Conservation (phyloP, 2,329 filamentous ascomycete genomes). For the Thelonectria olida region DNA sequence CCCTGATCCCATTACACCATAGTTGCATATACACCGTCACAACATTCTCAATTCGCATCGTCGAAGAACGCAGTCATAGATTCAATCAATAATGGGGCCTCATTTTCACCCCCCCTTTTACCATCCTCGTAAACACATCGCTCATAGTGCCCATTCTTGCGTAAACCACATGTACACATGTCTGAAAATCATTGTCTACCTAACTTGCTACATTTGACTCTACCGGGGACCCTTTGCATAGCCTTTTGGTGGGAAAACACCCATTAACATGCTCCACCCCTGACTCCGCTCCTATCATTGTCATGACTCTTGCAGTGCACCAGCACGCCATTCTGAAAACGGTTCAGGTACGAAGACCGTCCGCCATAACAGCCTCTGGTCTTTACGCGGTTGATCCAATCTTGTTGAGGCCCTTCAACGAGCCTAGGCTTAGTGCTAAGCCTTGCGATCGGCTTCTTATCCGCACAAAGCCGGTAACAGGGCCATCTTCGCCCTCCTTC, state of each 20-base stretch:
- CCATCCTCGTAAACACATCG: conserved; percentile 1
- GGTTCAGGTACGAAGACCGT: conserved; percentile 21
- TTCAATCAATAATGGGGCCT: conserved; percentile 7
- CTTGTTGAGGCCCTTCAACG: conserved; percentile 93
- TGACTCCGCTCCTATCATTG: conserved; percentile 42
- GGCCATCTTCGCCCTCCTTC: conserved; percentile 93
- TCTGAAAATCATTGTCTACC: conserved; percentile 41
- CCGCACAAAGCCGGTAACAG: conserved; percentile 95
- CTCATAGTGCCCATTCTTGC: conserved; percentile 5
- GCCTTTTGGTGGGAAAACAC: conserved; percentile 45
- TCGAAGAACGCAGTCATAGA: conserved; percentile 11
- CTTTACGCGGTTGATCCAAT: conserved; percentile 57
- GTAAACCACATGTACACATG: conserved; percentile 30
- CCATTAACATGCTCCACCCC: conserved; percentile 45
- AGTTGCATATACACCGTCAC: conserved; percentile 2
- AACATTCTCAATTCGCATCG: neutral
- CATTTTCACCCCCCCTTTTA: neutral
- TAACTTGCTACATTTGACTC: conserved; percentile 43
- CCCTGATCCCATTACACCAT: neutral
- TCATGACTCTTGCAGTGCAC: conserved; percentile 40
- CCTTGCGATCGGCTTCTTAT: conserved; percentile 98
- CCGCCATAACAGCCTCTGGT: conserved; percentile 11
- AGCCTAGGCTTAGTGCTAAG: conserved; percentile 90
- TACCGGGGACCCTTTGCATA: conserved; percentile 41
- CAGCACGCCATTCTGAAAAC: conserved; percentile 25